Evolutionary conservation across 257 asterid genomes (phyloP), one percentile per base, ranked within the genome.

Genomic region (Fraxinus quadrangulata): DNA sequence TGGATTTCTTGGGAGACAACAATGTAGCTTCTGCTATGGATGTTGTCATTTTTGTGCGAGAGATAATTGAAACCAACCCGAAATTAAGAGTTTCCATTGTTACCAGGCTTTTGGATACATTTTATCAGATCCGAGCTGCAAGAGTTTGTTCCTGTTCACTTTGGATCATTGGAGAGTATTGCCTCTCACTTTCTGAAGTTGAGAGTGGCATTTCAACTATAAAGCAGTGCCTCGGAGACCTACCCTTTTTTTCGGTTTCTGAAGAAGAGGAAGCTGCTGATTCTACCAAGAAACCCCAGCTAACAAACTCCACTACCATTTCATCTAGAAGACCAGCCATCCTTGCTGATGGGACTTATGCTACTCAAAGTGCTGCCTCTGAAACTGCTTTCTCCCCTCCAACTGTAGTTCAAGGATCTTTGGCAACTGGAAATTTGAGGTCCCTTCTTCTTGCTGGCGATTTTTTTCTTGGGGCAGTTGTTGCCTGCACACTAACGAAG

Each of bases 1-100:
- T 94, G 98, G 98, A 94, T 86, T 94, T 94, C 93, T 84, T 94
- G 90, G 98, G 98, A 73, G 98, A 94, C 86, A 94, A 83, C 92
- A 94, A 92, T 77, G 91, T 92, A 14, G 96, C 97, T 72, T 94
- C 98, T 42, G 97, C 98, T 0, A 81, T 94, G 91, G 97, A 94
- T 74, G 98, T 94, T 71, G 92, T 82, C 70, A 82, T 94, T 76
- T 94, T 94, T 82, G 97, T 94, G 56, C 85, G 98, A 45, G 98
- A 94, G 89, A 92, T 94, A 67, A 94, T 94, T 79, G 98, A 94
- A 88, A 94, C 97, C 70, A 94, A 92, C 85, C 94, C 96, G n/a
- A 92, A 86, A 81, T 85, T 94, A 61, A 86, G 98, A 88, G 97
- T 94, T 77, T 94, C 98, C 24, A 89, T 94, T n/a, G 86, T 85